Conservation (phyloP, 2,329 filamentous ascomycete species). For the Penicillium aurantiogriseum region DNA sequence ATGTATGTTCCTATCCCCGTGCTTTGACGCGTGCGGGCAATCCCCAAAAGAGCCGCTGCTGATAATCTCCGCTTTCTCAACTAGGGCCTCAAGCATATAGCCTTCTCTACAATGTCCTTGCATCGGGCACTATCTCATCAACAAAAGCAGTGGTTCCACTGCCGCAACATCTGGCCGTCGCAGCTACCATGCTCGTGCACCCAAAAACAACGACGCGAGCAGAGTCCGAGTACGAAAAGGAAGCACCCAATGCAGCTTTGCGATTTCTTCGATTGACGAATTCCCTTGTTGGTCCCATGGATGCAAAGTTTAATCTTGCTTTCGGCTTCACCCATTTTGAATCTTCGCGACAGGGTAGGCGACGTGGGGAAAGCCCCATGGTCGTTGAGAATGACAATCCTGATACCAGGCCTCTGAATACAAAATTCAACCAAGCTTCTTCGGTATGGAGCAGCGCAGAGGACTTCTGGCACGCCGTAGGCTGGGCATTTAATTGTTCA, state of each 20-base stretch:
- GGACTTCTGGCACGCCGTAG: slow-evolving; percentile 85
- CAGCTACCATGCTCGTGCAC: slow-evolving; percentile 80
- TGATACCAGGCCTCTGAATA: slow-evolving; percentile 55
- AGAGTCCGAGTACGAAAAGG: slow-evolving; percentile 57
- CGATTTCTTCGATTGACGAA: slow-evolving; percentile 69
- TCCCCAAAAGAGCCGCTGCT: not conserved
- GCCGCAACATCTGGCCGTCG: slow-evolving; percentile 69
- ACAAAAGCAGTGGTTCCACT: slow-evolving; percentile 64
- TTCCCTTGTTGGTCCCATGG: slow-evolving; percentile 64
- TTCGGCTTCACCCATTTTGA: slow-evolving; percentile 62
- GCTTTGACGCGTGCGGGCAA: not conserved
- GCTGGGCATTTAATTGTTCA: slow-evolving; percentile 93
- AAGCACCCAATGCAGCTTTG: slow-evolving; percentile 66
- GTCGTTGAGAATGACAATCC: slow-evolving; percentile 31
- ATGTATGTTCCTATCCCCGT: slow-evolving; percentile 47
- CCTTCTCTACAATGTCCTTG: slow-evolving; percentile 55
- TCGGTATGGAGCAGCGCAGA: slow-evolving; percentile 73
- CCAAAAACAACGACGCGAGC: slow-evolving; percentile 74
- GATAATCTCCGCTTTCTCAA: slow-evolving; percentile 6
- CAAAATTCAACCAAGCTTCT: slow-evolving; percentile 60
- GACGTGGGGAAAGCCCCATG: slow-evolving; percentile 20
- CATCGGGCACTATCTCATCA: slow-evolving; percentile 34
- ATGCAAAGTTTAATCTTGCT: slow-evolving; percentile 66
- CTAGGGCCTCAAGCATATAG: slow-evolving; percentile 60
- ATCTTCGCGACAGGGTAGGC: slow-evolving; percentile 32